Evolutionary conservation across 768 basidiomycete species (phyloP).

Genomic region (Agaricus blazei): DNA sequence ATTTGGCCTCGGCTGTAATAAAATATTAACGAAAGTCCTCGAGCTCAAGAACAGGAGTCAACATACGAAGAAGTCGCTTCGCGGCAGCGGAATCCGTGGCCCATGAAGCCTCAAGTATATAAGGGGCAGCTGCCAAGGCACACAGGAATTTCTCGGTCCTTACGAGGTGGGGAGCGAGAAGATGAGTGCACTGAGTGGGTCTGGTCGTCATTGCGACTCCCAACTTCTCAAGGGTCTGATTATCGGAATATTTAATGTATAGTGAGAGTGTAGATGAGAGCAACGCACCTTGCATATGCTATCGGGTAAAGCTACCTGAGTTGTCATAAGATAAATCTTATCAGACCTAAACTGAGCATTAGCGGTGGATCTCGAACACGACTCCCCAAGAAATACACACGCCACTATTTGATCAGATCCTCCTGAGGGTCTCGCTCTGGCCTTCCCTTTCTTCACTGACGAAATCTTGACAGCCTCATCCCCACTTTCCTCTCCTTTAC

Average conservation of each 20-base stretch:
- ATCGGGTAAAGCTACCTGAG: conserved; percentile 55
- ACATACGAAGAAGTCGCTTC: conserved; percentile 55
- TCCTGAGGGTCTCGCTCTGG: conserved; percentile 16
- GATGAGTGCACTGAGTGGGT: conserved; percentile 71
- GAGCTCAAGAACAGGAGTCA: conserved; percentile 20
- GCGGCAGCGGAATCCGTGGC: conserved; percentile 51
- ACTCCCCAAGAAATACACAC: background rate
- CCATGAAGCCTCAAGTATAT: conserved; percentile 68
- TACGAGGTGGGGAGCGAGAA: conserved; percentile 62
- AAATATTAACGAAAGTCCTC: conserved; percentile 1
- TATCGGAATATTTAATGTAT: background rate
- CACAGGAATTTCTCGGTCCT: conserved; percentile 88
- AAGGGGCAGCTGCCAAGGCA: conserved; percentile 60
- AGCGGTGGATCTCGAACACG: background rate
- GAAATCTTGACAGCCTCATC: conserved; percentile 10
- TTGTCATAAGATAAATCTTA: conserved; percentile 58
- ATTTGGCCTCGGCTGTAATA: conserved; percentile 55
- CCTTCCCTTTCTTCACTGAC: conserved; percentile 10
- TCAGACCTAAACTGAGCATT: conserved; percentile 9
- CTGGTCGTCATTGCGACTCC: conserved; percentile 63
- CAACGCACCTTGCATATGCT: conserved; percentile 52
- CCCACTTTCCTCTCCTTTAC: conserved; percentile 12
- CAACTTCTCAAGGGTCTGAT: conserved; percentile 54
- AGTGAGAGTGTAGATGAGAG: background rate
- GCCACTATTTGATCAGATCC: background rate